phyloP scores from a whole-genome alignment of 352 stramenopile genomes.

The Globisporangium uncinulatum region DNA sequence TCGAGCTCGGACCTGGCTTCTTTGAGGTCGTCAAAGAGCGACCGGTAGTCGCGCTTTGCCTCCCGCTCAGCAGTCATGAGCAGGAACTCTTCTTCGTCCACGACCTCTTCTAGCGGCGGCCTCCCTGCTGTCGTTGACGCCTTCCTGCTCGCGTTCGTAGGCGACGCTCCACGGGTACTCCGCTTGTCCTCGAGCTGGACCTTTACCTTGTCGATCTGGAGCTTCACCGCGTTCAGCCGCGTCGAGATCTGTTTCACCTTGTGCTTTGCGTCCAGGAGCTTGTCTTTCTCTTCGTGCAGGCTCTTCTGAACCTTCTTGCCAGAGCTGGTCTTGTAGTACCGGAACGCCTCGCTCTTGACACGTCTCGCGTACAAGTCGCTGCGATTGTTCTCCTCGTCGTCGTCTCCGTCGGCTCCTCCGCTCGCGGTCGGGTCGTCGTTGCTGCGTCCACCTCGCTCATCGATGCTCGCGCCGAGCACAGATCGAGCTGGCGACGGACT shows the following conservation, averaged over 20 bases:
- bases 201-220: conserved; percentile 62
- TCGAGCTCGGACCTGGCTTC: conserved; percentile 68
- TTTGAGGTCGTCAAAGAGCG: conserved; percentile 81
- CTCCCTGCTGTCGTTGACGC: not conserved
- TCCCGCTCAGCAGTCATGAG: conserved; percentile 81
- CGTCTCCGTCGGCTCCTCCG: conserved; percentile 13
- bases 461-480: conserved; percentile 8
- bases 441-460: conserved; percentile 5
- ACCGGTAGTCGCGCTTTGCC: conserved; percentile 80
- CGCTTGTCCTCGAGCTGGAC: conserved; percentile 64
- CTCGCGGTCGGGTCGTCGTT: conserved; percentile 17
- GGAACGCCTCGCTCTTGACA: conserved; percentile 66
- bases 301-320: conserved; percentile 55
- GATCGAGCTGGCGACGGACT: conserved; percentile 33
- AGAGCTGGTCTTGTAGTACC: conserved; percentile 51
- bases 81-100: conserved; percentile 92
- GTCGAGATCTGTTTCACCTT: conserved; percentile 63
- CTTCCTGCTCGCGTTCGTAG: conserved; percentile 3
- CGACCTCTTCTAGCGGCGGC: conserved; percentile 55
- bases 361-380: conserved; percentile 15
- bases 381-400: conserved; percentile 4
- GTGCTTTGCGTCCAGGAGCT: conserved; percentile 66
- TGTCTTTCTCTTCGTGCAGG: conserved; percentile 70
- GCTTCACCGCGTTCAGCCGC: conserved; percentile 77
- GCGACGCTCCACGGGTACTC: conserved; percentile 12